These are phyloP conservation scores for Sugiyamaella marilandica DNA, from an alignment of 805 yeast species.

Conservation along the genomic window DNA sequence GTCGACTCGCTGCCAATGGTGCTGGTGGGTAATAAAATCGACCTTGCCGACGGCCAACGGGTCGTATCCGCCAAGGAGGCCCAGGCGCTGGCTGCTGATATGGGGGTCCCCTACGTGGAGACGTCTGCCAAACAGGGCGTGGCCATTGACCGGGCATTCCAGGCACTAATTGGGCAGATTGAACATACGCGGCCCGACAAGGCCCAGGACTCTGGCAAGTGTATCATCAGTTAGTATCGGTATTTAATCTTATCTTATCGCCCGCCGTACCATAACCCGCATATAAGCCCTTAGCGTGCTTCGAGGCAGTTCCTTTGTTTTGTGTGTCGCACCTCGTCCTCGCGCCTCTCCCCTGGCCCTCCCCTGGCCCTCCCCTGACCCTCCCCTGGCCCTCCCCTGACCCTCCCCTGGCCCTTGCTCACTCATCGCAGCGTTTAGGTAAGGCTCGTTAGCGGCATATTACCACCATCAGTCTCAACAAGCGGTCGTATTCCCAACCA, in stretches of 20 bases:
- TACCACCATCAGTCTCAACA: no score
- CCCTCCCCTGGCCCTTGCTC: not conserved
- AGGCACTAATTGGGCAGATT: slow-evolving; percentile 22
- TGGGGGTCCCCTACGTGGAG: slow-evolving; percentile 61
- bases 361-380: no score
- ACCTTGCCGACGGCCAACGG: slow-evolving; percentile 48
- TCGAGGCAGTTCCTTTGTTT: not conserved
- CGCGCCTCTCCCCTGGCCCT: not conserved
- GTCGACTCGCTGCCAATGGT: slow-evolving; percentile 60
- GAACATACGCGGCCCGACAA: slow-evolving; percentile 17
- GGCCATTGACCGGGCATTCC: slow-evolving; percentile 21
- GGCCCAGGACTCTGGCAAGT: slow-evolving; percentile 14
- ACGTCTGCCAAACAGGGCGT: slow-evolving; percentile 47
- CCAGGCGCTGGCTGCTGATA: slow-evolving; percentile 47
- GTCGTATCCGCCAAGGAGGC: slow-evolving; percentile 54
- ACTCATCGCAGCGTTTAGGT: no score
- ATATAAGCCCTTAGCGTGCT: no score
- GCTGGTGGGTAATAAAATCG: slow-evolving; percentile 61
- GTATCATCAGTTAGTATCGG: slow-evolving; percentile 10
- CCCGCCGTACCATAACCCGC: not conserved
- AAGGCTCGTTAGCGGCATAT: no score
- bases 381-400: not conserved
- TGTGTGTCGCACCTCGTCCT: no score
- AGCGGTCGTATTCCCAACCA: no score
- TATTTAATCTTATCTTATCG: slow-evolving; percentile 2